These are phyloP conservation scores for Rhizoctonia solani DNA, from an alignment of 1,284 basidiomycete genomes.

Conservation along the genomic window DNA sequence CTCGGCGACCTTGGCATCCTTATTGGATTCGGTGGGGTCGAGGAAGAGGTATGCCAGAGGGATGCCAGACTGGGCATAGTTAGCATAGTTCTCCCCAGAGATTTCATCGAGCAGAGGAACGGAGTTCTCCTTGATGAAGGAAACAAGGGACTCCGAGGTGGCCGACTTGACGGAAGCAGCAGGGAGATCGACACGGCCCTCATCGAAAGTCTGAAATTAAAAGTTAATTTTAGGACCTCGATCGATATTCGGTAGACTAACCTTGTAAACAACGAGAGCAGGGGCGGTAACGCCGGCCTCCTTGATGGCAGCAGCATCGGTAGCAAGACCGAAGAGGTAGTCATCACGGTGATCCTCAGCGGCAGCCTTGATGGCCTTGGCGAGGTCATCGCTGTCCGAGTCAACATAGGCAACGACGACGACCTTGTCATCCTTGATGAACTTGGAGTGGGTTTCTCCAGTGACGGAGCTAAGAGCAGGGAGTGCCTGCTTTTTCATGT, in stretches of 20 bases:
- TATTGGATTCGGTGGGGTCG: slow-evolving; percentile 70
- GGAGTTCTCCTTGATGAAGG: slow-evolving; percentile 83
- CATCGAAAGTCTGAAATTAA: slow-evolving; percentile 70
- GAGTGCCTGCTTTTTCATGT: slow-evolving; percentile 98
- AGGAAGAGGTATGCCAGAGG: slow-evolving; percentile 96
- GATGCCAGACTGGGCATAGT: slow-evolving; percentile 80
- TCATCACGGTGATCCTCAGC: slow-evolving; percentile 90
- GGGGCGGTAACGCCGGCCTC: slow-evolving; percentile 78
- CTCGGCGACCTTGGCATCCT: slow-evolving; percentile 66
- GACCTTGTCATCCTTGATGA: slow-evolving; percentile 88
- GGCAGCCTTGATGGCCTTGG: slow-evolving; percentile 71
- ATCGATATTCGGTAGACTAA: neutral
- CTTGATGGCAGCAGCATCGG: slow-evolving; percentile 68
- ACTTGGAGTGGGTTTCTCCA: slow-evolving; percentile 76
- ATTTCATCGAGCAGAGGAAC: slow-evolving; percentile 93
- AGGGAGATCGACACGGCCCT: slow-evolving; percentile 75
- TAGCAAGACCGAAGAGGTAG: slow-evolving; percentile 88
- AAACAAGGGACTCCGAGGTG: slow-evolving; percentile 65
- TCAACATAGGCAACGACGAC: slow-evolving; percentile 87
- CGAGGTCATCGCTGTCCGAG: slow-evolving; percentile 66
- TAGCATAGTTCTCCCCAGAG: slow-evolving; percentile 89
- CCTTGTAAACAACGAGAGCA: slow-evolving; percentile 88
- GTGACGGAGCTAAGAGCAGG: slow-evolving; percentile 91
- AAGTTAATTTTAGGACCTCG: slow-evolving; percentile 1
- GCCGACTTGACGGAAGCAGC: slow-evolving; percentile 64